Evolutionary conservation across 257 asterid species (phyloP).

Genomic region (Thymus quinquecostatus): DNA sequence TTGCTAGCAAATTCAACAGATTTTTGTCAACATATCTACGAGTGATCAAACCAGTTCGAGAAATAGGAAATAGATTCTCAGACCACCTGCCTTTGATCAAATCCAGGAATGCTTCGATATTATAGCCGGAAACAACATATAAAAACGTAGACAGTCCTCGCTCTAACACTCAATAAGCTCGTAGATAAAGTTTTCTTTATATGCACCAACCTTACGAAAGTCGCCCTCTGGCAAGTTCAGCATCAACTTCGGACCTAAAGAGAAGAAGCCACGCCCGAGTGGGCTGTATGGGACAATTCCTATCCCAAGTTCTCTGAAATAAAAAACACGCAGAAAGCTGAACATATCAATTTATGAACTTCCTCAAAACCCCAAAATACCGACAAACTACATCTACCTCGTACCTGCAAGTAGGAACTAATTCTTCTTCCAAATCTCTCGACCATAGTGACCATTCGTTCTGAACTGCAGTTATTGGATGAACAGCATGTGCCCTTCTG

Average conservation of each 20-base stretch:
- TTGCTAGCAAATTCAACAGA: background rate
- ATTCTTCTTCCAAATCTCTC: conserved; percentile 60
- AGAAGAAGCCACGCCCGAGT: conserved; percentile 44
- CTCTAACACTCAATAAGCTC: too few species aligned
- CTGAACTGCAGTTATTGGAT: conserved; percentile 73
- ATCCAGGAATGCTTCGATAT: too few species aligned
- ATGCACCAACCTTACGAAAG: conserved; percentile 33
- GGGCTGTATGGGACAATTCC: conserved; percentile 48
- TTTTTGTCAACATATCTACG: background rate
- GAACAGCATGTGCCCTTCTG: conserved; percentile 77
- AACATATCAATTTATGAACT: background rate
- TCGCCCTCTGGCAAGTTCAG: conserved; percentile 30
- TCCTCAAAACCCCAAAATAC: background rate
- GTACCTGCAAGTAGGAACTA: conserved; percentile 68
- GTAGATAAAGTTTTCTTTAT: background rate
- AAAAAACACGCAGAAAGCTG: background rate
- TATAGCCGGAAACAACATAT: too few species aligned
- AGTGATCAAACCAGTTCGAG: too few species aligned
- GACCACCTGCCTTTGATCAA: too few species aligned
- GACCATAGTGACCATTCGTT: conserved; percentile 69
- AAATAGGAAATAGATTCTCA: too few species aligned
- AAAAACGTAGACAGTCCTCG: too few species aligned
- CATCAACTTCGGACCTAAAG: conserved; percentile 34
- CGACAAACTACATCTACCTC: too few species aligned
- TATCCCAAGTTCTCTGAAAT: conserved; percentile 47